Evolutionary conservation across 805 yeast species (phyloP).

Genomic region (Saccharomycopsis fibuligera): DNA sequence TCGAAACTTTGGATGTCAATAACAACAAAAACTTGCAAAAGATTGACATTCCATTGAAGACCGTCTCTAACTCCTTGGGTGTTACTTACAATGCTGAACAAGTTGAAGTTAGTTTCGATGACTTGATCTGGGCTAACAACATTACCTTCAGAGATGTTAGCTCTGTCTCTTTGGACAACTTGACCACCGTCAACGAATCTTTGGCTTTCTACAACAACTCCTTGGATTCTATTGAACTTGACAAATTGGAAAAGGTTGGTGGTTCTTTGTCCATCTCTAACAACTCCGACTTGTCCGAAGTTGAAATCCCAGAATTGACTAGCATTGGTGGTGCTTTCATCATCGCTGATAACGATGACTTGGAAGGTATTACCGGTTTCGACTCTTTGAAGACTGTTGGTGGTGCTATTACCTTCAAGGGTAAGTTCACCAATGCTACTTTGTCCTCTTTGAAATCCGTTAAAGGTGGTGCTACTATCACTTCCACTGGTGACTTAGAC

Average conservation of each 20-base stretch:
- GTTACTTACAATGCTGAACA: conserved; percentile 81
- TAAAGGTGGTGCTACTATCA: conserved; percentile 86
- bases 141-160: conserved; percentile 77
- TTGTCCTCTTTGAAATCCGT: conserved; percentile 70
- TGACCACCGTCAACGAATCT: conserved; percentile 72
- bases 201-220: conserved; percentile 73
- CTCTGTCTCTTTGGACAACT: conserved; percentile 61
- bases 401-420: conserved; percentile 81
- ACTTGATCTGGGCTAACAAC: conserved; percentile 81
- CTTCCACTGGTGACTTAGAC: conserved; percentile 71
- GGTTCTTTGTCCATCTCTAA: conserved; percentile 70
- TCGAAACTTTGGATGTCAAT: conserved; percentile 67
- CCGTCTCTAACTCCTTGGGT: conserved; percentile 68
- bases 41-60: conserved; percentile 63
- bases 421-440: conserved; percentile 75
- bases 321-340: conserved; percentile 90
- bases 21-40: conserved; percentile 78
- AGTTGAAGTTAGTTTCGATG: conserved; percentile 62
- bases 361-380: conserved; percentile 65
- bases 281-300: conserved; percentile 64
- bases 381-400: conserved; percentile 64
- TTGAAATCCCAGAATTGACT: conserved; percentile 65
- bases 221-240: conserved; percentile 47
- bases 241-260: conserved; percentile 59
- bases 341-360: conserved; percentile 75